A percentile compares a stretch with the other conserved stretches of the same genome.
phyloP scores from a whole-genome alignment of 805 yeast genomes.

The Teunomyces pallodes region DNA sequence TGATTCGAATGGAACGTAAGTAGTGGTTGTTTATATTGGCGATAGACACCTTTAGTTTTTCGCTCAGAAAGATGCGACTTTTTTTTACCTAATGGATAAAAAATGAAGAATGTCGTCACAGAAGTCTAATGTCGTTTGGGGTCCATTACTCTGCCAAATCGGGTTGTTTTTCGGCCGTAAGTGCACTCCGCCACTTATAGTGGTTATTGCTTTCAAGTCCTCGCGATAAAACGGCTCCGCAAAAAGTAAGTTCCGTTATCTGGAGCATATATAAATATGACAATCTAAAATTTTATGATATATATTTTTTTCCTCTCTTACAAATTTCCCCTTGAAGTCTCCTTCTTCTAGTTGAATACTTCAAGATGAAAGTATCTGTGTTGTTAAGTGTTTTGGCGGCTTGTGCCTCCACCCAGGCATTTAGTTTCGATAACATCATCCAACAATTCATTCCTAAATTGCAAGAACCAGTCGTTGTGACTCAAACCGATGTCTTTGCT shows the following conservation, averaged over 20 bases:
- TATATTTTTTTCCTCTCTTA: background rate
- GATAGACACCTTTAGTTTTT: background rate
- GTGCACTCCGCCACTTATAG: background rate
- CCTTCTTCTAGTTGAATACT: background rate
- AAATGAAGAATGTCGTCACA: background rate
- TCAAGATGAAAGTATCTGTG: background rate
- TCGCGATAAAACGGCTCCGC: background rate
- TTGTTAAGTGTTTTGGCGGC: slow-evolving; percentile 1
- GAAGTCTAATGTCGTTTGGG: background rate
- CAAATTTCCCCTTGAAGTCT: background rate
- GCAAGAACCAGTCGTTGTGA: background rate
- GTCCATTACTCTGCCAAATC: background rate
- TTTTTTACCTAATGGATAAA: background rate
- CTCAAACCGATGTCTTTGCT: slow-evolving; percentile 1
- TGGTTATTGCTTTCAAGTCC: background rate
- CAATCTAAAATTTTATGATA: background rate
- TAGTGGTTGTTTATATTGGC: background rate
- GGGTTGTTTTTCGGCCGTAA: background rate
- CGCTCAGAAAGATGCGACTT: background rate
- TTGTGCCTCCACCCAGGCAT: slow-evolving; percentile 1
- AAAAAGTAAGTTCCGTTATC: background rate
- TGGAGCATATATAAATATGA: background rate
- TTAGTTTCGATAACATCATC: background rate
- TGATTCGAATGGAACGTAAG: background rate
- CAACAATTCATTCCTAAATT: background rate